Base-by-base conservation (phyloP, 1,139 yeast genomes). In the Taphrina flavorubra region DNA sequence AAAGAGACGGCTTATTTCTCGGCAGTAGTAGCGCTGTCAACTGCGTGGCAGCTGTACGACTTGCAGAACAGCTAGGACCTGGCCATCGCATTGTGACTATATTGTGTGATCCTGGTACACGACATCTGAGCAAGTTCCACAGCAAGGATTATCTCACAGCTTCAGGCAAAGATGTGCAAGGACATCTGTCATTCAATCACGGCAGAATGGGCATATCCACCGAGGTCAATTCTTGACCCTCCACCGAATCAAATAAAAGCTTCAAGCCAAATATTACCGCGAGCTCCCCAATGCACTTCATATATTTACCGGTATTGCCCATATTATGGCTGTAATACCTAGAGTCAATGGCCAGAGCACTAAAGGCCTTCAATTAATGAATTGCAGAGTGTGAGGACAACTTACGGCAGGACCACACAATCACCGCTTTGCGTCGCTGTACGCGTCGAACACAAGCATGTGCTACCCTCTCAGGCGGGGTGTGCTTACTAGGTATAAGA, bases 11-110 rank as follows among this genome's bases (percentile, higher is more conserved):
- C 0, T 34, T 90, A 39, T 94, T 94, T 77, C 84, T 92, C 77
- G 99, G 99, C 5, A 87, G 96, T 47, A 90, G 97, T 51, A 88
- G 96, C 11, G 97, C 97, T 0, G 87, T 94, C 40, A 92, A 92
- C 76, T 92, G 97, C 65, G 97, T 90, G 0, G 97, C 97, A 0
- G 96, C 97, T 0, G 85, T 87, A 6, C 82, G 85, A 72, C 78
- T 85, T 5, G 97, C 97, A 0, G 79, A 82, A 71, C 78, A 80
- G 57, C 73, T 81, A 51, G 81, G 82, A 0, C 87, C 88, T 0
- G 95, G 94, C 1, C 85, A 88, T 66, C 84, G 81, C 34, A 86
- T 94, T 34, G 96, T 94, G 6, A 86, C 95, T n/a, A 84, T 94
- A 60, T 90, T 97, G 1, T 94, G 98, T 77, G 99, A 94, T 77